Evolutionary conservation across 2,329 filamentous ascomycete species (phyloP), one percentile per base, ranked within the genome.

Genomic region (Akanthomyces muscarius): DNA sequence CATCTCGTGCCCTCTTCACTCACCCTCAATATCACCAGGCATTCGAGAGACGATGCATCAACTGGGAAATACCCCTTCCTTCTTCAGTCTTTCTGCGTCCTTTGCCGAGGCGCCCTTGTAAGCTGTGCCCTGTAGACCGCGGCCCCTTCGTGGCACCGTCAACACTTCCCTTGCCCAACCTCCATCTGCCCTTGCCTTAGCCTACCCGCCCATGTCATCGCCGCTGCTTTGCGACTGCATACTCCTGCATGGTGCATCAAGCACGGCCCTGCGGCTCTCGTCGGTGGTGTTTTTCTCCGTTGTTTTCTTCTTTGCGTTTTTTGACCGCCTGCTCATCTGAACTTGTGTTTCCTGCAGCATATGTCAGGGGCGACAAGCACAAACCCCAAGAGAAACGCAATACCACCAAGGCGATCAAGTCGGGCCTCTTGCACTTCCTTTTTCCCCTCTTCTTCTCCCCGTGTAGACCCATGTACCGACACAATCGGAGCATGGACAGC

Each of bases 201-300:
- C 30, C 18, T 50, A 16, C n/a, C 30, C 42, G 13, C 25, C 51
- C 18, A 18, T 23, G 21, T 21, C n/a, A 28, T 21, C 6, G 16
- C 36, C 41, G 52, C 33, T 44, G 7, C 38, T 33, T 28, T 44
- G 3, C 25, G 14, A 44, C 52, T 48, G 59, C 59, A 61, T 28
- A 54, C 59, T 54, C 59, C 59, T 61, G 59, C 47, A 47, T 54
- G 36, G 25, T 54, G 48, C 59, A 45, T 54, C 50, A 18, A 25
- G 50, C 50, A 33, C 54, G 25, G 42, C 28, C 38, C 14, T 14
- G 14, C 13, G 38, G 4, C 47, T 30, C 42, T 36, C 16, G 2
- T 42, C 13, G 33, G 33, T 13, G 14, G 11, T 18, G n/a, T 13
- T 16, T 30, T 23, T 16, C 16, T 30, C 5, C 25, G 7, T 36